A percentile compares a stretch with the other conserved stretches of the same genome.
Evolutionary conservation across 2,329 filamentous ascomycete species (phyloP).

Genomic region (Chaetomiaceae sp.): DNA sequence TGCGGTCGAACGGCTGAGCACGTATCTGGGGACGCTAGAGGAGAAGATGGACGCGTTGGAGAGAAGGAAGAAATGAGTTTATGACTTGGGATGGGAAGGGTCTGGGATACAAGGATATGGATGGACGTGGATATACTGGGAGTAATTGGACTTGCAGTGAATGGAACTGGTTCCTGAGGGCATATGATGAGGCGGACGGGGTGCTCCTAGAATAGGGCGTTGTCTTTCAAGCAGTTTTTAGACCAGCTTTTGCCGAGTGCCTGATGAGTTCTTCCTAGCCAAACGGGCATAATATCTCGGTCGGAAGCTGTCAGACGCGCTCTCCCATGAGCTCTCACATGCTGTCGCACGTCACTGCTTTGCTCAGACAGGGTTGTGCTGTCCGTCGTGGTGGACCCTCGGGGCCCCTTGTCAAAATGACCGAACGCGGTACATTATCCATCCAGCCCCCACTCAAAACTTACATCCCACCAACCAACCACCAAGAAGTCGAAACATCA

Average conservation of each 20-base stretch:
- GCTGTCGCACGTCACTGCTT: not conserved
- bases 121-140: not conserved
- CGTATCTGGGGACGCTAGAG: constrained; percentile 77
- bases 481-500: too few species aligned
- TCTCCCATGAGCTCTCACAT: not conserved
- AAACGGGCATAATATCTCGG: too few species aligned
- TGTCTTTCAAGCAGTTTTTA: not conserved
- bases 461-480: constrained; percentile 4
- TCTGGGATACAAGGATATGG: too few species aligned
- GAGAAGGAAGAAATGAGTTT: constrained; percentile 59
- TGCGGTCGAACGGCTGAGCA: constrained; percentile 79
- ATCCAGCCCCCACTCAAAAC: too few species aligned
- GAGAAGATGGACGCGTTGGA: constrained; percentile 66
- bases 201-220: not conserved
- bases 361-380: not conserved
- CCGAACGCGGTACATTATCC: constrained; percentile 11
- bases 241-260: too few species aligned
- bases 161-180: not conserved
- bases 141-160: not conserved
- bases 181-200: not conserved
- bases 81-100: constrained; percentile 5
- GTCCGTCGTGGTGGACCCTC: constrained; percentile 3
- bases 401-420: constrained; percentile 9
- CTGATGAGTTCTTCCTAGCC: too few species aligned
- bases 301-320: too few species aligned